A percentile compares a stretch with the other conserved stretches of the same genome.
Evolutionary conservation across 2,329 filamentous ascomycete genomes (phyloP).

Genomic region (Talaromyces sp.): DNA sequence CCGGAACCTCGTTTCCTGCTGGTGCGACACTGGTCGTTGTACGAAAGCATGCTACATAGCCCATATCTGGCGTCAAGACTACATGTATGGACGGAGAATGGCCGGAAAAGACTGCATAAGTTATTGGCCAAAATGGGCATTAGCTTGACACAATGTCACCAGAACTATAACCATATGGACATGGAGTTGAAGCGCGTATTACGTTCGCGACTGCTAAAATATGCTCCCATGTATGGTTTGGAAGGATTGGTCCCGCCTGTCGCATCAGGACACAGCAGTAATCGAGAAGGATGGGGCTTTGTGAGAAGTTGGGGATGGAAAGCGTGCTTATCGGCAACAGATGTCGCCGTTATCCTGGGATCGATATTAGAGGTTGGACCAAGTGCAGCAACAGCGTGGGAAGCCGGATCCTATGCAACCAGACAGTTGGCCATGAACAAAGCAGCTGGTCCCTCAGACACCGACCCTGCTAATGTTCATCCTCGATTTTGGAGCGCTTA

Average conservation of each 20-base stretch:
- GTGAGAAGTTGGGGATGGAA: conserved; percentile 97
- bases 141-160: conserved; percentile 85
- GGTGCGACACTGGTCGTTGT: conserved; percentile 92
- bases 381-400: conserved; percentile 31
- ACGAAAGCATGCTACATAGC: conserved; percentile 97
- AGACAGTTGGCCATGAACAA: conserved; percentile 20
- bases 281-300: conserved; percentile 92
- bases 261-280: conserved; percentile 64
- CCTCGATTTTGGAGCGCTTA: conserved; percentile 56
- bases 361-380: conserved; percentile 85
- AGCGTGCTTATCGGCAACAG: conserved; percentile 84
- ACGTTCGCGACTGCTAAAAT: conserved; percentile 79
- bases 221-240: conserved; percentile 86
- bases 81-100: conserved; percentile 89
- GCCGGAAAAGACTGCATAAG: conserved; percentile 84
- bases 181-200: conserved; percentile 90
- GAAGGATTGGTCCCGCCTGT: conserved; percentile 84
- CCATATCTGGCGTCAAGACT: conserved; percentile 87
- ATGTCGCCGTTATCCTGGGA: conserved; percentile 88
- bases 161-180: conserved; percentile 97
- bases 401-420: conserved; percentile 25
- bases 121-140: conserved; percentile 97
- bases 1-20: conserved; percentile 91
- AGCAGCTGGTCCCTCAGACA: conserved; percentile 19
- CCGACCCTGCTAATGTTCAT: conserved; percentile 31